phyloP scores from a whole-genome alignment of 495 filamentous ascomycete genomes.

The Penicillium bialowiezense region DNA sequence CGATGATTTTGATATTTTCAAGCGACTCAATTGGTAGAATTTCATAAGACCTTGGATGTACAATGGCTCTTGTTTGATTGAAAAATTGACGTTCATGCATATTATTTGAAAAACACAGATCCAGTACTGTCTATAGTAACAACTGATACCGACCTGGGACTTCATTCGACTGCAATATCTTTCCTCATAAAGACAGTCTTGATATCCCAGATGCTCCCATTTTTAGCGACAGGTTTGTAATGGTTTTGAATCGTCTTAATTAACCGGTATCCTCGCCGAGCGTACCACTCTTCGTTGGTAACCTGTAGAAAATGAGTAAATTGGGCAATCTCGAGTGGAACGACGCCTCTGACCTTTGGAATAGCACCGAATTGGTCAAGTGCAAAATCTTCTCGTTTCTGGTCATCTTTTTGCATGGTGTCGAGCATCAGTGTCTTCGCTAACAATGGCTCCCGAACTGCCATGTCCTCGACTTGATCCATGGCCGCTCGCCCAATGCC shows the following conservation, averaged over 20 bases:
- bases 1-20: too few relatives aligned
- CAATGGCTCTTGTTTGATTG: too few relatives aligned
- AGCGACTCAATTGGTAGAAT: too few relatives aligned
- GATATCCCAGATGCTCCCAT: conserved; percentile 18
- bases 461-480: conserved; percentile 27
- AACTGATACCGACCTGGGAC: too few relatives aligned
- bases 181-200: conserved; percentile 26
- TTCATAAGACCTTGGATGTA: too few relatives aligned
- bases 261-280: conserved; percentile 14
- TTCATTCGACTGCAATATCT: conserved; percentile 4
- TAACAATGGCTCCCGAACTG: conserved; percentile 18
- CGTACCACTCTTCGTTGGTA: conserved; percentile 19
- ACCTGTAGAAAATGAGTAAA: conserved; percentile 5
- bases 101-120: too few relatives aligned
- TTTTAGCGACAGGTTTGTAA: conserved; percentile 10
- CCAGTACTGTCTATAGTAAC: not conserved
- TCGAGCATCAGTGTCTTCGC: conserved; percentile 22
- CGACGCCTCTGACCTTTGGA: conserved; percentile 16
- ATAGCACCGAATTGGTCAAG: conserved; percentile 7
- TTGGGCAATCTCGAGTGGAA: not conserved
- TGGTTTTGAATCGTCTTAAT: conserved; percentile 15
- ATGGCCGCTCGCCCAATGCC: conserved; percentile 30
- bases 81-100: too few relatives aligned
- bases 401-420: conserved; percentile 16
- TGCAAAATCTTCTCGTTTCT: conserved; percentile 20